Conservation (phyloP, 2,329 filamentous ascomycete species). For the Arthrobotrys iridis region DNA sequence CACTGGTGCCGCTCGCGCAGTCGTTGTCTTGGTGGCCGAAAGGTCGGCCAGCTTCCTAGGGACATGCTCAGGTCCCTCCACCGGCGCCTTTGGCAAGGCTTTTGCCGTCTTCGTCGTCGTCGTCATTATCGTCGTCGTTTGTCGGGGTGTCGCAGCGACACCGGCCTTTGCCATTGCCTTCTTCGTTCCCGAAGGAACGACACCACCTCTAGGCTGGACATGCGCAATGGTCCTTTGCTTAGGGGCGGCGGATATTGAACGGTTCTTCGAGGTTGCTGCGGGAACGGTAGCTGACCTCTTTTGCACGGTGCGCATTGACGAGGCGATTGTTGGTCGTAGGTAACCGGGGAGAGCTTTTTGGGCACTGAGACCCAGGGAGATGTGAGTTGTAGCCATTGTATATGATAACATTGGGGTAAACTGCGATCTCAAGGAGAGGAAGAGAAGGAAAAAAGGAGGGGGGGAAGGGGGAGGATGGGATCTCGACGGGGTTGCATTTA, state of each 20-base stretch:
- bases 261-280: background rate
- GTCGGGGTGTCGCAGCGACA: background rate
- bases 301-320: background rate
- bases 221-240: background rate
- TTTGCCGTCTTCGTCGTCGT: background rate
- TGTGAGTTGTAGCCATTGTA: slow-evolving; percentile 3
- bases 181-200: background rate
- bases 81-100: background rate
- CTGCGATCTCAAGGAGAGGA: background rate
- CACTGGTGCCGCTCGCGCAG: no score
- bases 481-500: background rate
- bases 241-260: background rate
- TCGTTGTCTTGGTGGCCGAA: no score
- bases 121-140: background rate
- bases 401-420: background rate
- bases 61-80: background rate
- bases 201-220: background rate
- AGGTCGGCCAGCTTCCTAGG: slow-evolving; percentile 1
- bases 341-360: background rate
- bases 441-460: background rate
- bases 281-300: no score
- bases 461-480: background rate
- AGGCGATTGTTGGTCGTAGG: background rate
- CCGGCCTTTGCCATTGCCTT: background rate
- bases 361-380: slow-evolving; percentile 2